phyloP scores from a whole-genome alignment of 1,284 basidiomycete genomes.

The Erythrobasidium hasegawianum region DNA sequence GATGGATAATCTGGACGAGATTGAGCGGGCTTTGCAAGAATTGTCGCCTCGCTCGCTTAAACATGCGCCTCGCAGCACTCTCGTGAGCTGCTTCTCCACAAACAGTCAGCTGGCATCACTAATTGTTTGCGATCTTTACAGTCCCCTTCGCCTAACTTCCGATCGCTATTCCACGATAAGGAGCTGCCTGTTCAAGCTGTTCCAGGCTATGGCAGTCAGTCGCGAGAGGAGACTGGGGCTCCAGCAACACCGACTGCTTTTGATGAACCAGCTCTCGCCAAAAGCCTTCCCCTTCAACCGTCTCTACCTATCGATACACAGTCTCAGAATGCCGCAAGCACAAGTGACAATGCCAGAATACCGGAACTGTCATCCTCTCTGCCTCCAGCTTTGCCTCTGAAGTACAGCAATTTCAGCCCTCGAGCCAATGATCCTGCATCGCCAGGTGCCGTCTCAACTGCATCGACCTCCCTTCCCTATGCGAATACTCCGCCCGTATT shows the following conservation, averaged over 20 bases:
- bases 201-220: conserved; percentile 15
- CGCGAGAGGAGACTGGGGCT: conserved; percentile 5
- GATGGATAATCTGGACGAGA: conserved; percentile 43
- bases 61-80: background rate
- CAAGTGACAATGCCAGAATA: too few species aligned
- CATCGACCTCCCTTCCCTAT: conserved; percentile 28
- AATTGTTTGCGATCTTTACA: too few species aligned
- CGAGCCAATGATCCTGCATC: background rate
- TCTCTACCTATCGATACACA: background rate
- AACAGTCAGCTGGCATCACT: too few species aligned
- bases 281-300: conserved; percentile 7
- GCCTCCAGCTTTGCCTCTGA: conserved; percentile 21
- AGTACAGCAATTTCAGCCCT: background rate
- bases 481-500: background rate
- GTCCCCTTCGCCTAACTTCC: conserved; percentile 1
- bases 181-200: background rate
- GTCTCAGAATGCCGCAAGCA: too few species aligned
- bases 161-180: conserved; percentile 4
- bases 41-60: conserved; percentile 38
- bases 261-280: background rate
- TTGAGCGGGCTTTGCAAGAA: conserved; percentile 43
- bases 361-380: background rate
- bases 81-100: too few species aligned
- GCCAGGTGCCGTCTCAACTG: conserved; percentile 12
- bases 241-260: conserved; percentile 4